These are phyloP conservation scores for Raphanus raphanistrum DNA, from an alignment of 345 rosid species.

Conservation along the genomic window DNA sequence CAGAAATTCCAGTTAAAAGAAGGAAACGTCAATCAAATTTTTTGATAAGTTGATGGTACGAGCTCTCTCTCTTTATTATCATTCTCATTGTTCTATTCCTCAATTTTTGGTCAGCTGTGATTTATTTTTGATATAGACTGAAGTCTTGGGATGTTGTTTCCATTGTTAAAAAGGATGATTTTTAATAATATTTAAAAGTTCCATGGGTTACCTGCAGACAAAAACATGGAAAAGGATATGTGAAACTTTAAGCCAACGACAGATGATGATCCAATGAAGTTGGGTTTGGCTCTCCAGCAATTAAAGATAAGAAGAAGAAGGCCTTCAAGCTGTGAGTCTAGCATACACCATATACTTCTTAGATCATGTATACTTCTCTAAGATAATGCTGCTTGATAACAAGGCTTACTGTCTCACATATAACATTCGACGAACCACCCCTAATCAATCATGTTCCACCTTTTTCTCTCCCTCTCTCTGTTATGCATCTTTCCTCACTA, in stretches of 20 bases:
- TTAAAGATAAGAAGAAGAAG: constrained; percentile 48
- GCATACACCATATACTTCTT: neutral
- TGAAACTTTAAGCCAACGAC: constrained; percentile 68
- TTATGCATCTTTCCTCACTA: too few relatives aligned
- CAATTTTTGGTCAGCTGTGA: neutral
- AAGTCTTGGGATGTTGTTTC: constrained; percentile 13
- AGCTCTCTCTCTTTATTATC: neutral
- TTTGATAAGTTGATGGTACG: neutral
- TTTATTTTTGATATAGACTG: neutral
- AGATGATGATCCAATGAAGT: constrained; percentile 62
- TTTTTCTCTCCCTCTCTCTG: neutral
- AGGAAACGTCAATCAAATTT: constrained; percentile 3
- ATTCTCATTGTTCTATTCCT: neutral
- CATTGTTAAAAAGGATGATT: neutral
- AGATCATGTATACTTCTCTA: constrained; percentile 2
- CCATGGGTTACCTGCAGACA: constrained; percentile 49
- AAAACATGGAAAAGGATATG: constrained; percentile 71
- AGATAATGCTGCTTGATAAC: constrained; percentile 6
- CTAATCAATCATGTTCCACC: neutral
- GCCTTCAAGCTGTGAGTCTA: constrained; percentile 72
- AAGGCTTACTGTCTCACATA: constrained; percentile 13
- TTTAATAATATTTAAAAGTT: neutral
- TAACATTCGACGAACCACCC: neutral
- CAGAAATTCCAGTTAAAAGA: neutral
- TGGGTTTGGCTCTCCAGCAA: constrained; percentile 49